phyloP scores from a whole-genome alignment of 768 basidiomycete species.

The Brasilioporus rufonigricans region DNA sequence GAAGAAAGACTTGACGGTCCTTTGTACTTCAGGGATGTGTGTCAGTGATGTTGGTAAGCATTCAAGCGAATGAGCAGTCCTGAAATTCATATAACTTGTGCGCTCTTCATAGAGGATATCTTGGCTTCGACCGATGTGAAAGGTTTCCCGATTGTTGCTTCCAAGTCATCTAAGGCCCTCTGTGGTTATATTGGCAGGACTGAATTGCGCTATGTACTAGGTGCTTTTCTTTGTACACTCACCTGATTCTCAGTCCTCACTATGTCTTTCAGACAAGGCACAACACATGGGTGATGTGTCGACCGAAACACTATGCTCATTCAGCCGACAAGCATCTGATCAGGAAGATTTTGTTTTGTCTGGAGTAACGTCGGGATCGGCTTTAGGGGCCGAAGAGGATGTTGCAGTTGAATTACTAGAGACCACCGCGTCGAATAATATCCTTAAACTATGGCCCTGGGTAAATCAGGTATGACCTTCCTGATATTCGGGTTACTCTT shows the following conservation, averaged over 20 bases:
- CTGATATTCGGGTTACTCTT: not conserved
- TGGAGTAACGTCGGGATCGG: constrained; percentile 42
- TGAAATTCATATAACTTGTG: constrained; percentile 5
- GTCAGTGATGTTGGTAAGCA: constrained; percentile 76
- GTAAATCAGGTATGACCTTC: constrained; percentile 75
- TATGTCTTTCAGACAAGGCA: constrained; percentile 58
- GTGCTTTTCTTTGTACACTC: constrained; percentile 37
- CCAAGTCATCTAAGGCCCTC: constrained; percentile 57
- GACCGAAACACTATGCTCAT: constrained; percentile 69
- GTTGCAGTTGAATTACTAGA: constrained; percentile 64
- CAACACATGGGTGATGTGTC: constrained; percentile 59
- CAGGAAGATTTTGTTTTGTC: constrained; percentile 49
- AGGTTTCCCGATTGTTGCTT: constrained; percentile 86
- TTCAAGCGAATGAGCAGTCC: not conserved
- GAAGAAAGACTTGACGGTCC: constrained; percentile 72
- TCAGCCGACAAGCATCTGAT: constrained; percentile 51
- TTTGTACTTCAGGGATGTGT: constrained; percentile 73
- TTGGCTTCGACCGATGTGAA: constrained; percentile 75
- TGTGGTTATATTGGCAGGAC: constrained; percentile 87
- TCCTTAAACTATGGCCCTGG: constrained; percentile 80
- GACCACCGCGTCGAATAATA: constrained; percentile 52
- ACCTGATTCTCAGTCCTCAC: not conserved
- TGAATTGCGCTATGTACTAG: constrained; percentile 83
- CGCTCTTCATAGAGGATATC: constrained; percentile 52
- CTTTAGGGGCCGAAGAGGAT: constrained; percentile 66